A percentile compares a stretch with the other conserved stretches of the same genome.
phyloP scores from a whole-genome alignment of 495 filamentous ascomycete genomes.

The Aspergillus incahuasiensis region DNA sequence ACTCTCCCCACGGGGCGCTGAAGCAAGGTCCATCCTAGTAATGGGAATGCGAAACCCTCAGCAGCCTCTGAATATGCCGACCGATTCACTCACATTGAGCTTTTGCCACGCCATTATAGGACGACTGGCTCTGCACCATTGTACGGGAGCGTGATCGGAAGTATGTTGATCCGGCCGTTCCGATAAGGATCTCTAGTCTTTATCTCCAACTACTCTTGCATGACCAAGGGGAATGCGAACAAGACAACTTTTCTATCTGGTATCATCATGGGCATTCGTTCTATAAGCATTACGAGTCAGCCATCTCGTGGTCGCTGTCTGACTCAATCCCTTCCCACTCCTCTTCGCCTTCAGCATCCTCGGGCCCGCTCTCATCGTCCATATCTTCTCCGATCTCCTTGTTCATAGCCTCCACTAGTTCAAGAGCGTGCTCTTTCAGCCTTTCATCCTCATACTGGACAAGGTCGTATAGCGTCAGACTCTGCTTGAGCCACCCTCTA shows the following conservation, averaged over 20 bases:
- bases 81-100: constrained; percentile 31
- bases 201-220: background rate
- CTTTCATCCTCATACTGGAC: constrained; percentile 52
- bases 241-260: constrained; percentile 21
- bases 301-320: constrained; percentile 49
- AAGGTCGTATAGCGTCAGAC: constrained; percentile 42
- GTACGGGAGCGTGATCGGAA: constrained; percentile 27
- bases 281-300: constrained; percentile 35
- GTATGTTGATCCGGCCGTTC: constrained; percentile 31
- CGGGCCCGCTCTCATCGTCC: constrained; percentile 46
- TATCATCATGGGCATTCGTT: constrained; percentile 31
- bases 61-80: constrained; percentile 27
- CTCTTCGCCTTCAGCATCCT: constrained; percentile 40
- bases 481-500: constrained; percentile 50
- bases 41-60: constrained; percentile 27
- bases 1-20: constrained; percentile 36
- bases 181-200: background rate
- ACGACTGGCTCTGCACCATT: constrained; percentile 29
- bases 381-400: constrained; percentile 53
- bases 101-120: constrained; percentile 25
- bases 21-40: constrained; percentile 41
- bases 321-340: constrained; percentile 40
- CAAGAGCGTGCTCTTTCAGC: constrained; percentile 48
- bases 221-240: background rate
- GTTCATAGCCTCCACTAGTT: constrained; percentile 54